Evolutionary conservation across 2,329 filamentous ascomycete species (phyloP).

Genomic region (Biscogniauxia marginata): DNA sequence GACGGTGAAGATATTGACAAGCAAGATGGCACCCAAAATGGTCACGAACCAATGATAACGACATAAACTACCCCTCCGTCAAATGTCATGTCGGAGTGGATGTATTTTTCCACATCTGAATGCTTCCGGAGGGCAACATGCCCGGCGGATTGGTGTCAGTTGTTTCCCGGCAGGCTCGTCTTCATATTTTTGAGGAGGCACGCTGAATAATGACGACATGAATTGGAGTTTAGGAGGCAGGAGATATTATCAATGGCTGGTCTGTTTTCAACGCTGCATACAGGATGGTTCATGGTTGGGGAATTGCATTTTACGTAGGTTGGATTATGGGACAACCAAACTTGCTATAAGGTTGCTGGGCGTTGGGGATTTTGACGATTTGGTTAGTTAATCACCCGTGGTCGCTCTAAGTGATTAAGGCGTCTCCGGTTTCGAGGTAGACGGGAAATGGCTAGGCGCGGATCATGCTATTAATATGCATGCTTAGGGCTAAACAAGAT

Average conservation of each 20-base stretch:
- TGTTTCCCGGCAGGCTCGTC: not conserved
- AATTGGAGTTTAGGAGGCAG: not conserved
- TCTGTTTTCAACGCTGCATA: not conserved
- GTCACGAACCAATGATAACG: conserved; percentile 50
- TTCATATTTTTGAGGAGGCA: not conserved
- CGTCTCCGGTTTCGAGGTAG: not conserved
- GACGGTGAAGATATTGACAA: conserved; percentile 28
- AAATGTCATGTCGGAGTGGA: not conserved
- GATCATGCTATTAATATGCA: not conserved
- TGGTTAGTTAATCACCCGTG: not conserved
- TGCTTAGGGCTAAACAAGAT: not conserved
- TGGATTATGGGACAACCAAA: not conserved
- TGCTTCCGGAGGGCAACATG: not conserved
- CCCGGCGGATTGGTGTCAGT: not conserved
- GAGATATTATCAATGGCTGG: not conserved
- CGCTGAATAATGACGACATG: not conserved
- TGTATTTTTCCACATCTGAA: not conserved
- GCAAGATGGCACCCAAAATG: conserved; percentile 36
- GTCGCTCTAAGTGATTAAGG: not conserved
- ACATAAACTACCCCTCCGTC: conserved; percentile 34
- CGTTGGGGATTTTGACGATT: not conserved
- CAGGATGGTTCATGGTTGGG: too few species aligned
- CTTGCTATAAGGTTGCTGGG: not conserved
- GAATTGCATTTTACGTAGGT: not conserved
- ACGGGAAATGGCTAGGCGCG: not conserved